A percentile compares a stretch with the other conserved stretches of the same genome.
Conservation (phyloP, 805 yeast species). For the Kazachstania martiniae region DNA sequence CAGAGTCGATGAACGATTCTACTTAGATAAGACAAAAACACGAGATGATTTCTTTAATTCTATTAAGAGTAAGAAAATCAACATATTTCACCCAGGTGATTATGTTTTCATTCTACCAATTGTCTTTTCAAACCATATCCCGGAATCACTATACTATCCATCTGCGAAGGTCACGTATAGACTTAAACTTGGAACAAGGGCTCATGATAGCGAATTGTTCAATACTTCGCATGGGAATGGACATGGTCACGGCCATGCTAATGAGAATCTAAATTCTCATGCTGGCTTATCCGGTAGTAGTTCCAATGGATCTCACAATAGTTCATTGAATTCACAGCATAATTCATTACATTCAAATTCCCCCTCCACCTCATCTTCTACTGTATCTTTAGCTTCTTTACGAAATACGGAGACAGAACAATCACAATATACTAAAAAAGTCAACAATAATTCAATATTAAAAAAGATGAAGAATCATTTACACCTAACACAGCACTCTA, state of each 20-base stretch:
- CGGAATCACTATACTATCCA: slow-evolving; percentile 33
- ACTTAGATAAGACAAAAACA: slow-evolving; percentile 12
- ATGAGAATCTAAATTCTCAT: neutral
- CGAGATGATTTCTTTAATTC: slow-evolving; percentile 6
- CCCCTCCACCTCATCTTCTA: too few relatives aligned
- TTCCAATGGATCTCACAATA: neutral
- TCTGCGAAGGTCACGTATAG: slow-evolving; percentile 24
- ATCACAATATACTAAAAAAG: slow-evolving; percentile 3
- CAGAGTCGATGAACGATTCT: slow-evolving; percentile 6
- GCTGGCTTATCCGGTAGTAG: neutral
- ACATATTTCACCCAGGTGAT: slow-evolving; percentile 44
- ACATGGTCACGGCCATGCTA: too few relatives aligned
- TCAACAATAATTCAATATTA: slow-evolving; percentile 10
- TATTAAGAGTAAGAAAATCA: neutral
- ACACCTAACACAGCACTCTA: slow-evolving; percentile 8
- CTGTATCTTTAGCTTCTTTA: too few relatives aligned
- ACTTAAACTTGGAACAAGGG: slow-evolving; percentile 10
- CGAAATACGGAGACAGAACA: too few relatives aligned
- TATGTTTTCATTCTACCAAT: slow-evolving; percentile 58
- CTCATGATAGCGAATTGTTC: neutral
- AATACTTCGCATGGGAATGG: neutral
- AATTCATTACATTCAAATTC: neutral
- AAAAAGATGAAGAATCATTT: slow-evolving; percentile 21
- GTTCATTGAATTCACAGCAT: neutral
- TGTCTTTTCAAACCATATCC: slow-evolving; percentile 45